Conservation (phyloP, 352 stramenopile genomes). For the Globisporangium orthogonon region DNA sequence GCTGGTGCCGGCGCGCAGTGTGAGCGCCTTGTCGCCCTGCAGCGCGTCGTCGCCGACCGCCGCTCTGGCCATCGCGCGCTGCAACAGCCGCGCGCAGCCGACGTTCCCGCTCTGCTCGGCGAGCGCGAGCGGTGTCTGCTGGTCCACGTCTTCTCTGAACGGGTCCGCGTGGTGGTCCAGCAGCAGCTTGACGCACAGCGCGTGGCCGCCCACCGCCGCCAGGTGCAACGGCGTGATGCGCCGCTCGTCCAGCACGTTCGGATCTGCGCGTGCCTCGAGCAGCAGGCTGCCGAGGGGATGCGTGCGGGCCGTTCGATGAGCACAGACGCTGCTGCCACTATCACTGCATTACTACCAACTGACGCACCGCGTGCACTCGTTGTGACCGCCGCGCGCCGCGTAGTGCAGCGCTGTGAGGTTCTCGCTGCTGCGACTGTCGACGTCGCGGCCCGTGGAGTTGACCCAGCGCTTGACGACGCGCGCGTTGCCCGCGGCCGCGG, state of each 20-base stretch:
- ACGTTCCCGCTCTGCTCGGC: conserved; percentile 75
- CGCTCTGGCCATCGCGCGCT: conserved; percentile 74
- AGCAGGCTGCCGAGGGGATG: conserved; percentile 25
- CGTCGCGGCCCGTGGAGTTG: conserved; percentile 52
- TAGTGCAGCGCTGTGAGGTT: conserved; percentile 83
- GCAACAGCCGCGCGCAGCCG: conserved; percentile 59
- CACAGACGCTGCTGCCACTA: too few species aligned
- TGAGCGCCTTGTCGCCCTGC: conserved; percentile 37
- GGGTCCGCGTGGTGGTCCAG: conserved; percentile 74
- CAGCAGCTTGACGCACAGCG: conserved; percentile 75
- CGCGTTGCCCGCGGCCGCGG: conserved; percentile 64
- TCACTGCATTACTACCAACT: neutral
- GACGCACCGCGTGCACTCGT: conserved; percentile 55
- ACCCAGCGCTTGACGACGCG: conserved; percentile 81
- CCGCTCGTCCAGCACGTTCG: conserved; percentile 68
- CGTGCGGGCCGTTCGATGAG: too few species aligned
- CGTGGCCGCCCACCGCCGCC: conserved; percentile 60
- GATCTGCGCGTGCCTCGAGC: conserved; percentile 47
- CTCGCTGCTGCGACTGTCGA: conserved; percentile 62
- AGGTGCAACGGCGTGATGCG: conserved; percentile 73
- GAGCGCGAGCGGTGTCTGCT: conserved; percentile 55
- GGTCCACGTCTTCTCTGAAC: conserved; percentile 76
- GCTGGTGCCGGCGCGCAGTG: conserved; percentile 45
- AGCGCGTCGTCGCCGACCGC: conserved; percentile 34
- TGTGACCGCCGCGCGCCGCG: conserved; percentile 62